Percentiles rank a stretch among this genome's conserved stretches.
Evolutionary conservation across 2,329 filamentous ascomycete species (phyloP).

Genomic region (Ascochyta rabiei): DNA sequence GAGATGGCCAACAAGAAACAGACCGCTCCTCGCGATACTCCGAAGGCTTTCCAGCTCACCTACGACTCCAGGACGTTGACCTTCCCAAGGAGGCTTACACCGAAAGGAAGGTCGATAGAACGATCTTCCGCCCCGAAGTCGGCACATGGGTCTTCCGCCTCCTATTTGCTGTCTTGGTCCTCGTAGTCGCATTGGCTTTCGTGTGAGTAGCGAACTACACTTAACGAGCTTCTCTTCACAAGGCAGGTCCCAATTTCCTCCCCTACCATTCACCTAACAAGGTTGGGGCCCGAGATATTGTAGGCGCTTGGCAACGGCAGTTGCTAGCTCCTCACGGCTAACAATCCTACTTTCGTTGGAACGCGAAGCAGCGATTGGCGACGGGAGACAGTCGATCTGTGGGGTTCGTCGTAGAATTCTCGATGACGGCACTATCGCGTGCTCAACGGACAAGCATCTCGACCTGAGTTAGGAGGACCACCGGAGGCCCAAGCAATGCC

Average conservation of each 20-base stretch:
- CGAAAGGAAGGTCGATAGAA: slow-evolving; percentile 1
- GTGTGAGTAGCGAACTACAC: not conserved
- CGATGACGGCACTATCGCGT: slow-evolving; percentile 1
- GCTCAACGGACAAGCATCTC: slow-evolving; percentile 3
- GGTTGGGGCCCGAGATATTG: not conserved
- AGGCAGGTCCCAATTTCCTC: slow-evolving; percentile 11
- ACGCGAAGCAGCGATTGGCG: slow-evolving; percentile 14
- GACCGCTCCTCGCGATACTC: not conserved
- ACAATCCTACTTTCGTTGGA: not conserved
- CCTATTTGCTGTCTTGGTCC: slow-evolving; percentile 11
- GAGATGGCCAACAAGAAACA: not conserved
- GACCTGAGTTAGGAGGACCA: slow-evolving; percentile 4
- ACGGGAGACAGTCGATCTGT: slow-evolving; percentile 7
- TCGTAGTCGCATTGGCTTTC: slow-evolving; percentile 1
- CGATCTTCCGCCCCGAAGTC: not conserved
- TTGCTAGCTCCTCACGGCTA: not conserved
- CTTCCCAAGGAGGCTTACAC: slow-evolving; percentile 14
- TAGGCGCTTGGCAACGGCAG: slow-evolving; percentile 6
- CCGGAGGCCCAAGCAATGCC: slow-evolving; percentile 14
- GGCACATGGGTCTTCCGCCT: not conserved
- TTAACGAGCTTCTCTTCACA: slow-evolving; percentile 11
- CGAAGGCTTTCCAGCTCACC: not conserved
- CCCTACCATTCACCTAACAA: slow-evolving; percentile 6
- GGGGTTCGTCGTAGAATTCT: slow-evolving; percentile 5
- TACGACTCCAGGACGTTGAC: not conserved